Evolutionary conservation across 495 filamentous ascomycete genomes (phyloP).

Genomic region (Penicillium silybi): DNA sequence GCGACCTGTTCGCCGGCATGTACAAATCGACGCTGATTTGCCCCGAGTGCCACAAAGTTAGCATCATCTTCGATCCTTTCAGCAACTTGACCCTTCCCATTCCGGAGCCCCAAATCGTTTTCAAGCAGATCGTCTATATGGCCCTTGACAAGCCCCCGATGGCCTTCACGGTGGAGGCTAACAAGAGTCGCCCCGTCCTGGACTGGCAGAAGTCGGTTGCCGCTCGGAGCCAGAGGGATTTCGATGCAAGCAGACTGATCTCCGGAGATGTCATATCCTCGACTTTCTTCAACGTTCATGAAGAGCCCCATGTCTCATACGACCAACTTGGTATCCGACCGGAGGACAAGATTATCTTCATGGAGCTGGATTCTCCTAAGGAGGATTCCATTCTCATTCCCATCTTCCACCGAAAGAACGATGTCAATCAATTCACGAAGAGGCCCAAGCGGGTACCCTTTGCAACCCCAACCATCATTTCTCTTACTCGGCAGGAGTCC

Average conservation of each 20-base stretch:
- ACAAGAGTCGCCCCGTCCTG: constrained; percentile 72
- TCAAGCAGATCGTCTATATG: constrained; percentile 66
- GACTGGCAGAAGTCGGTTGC: constrained; percentile 71
- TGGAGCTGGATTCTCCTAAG: constrained; percentile 70
- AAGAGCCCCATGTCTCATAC: constrained; percentile 55
- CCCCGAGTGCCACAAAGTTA: constrained; percentile 87
- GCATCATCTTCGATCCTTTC: constrained; percentile 98
- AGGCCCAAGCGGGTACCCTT: constrained; percentile 41
- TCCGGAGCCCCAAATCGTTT: constrained; percentile 76
- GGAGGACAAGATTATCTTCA: constrained; percentile 66
- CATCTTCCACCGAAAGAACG: constrained; percentile 62
- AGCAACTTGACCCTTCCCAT: constrained; percentile 89
- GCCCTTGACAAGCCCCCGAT: constrained; percentile 64
- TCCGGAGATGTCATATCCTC: constrained; percentile 72
- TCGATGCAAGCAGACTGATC: constrained; percentile 56
- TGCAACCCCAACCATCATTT: constrained; percentile 56
- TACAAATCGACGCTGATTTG: constrained; percentile 97
- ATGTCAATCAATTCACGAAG: constrained; percentile 47
- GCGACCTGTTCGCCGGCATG: constrained; percentile 92
- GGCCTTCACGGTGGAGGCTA: constrained; percentile 76
- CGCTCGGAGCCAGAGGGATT: constrained; percentile 52
- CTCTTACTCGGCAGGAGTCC: constrained; percentile 58
- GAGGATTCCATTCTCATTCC: constrained; percentile 74
- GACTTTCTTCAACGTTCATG: constrained; percentile 80
- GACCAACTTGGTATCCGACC: constrained; percentile 61